Evolutionary conservation across 768 basidiomycete genomes (phyloP), one percentile per base, ranked within the genome.

Genomic region (Serendipita sp.): DNA sequence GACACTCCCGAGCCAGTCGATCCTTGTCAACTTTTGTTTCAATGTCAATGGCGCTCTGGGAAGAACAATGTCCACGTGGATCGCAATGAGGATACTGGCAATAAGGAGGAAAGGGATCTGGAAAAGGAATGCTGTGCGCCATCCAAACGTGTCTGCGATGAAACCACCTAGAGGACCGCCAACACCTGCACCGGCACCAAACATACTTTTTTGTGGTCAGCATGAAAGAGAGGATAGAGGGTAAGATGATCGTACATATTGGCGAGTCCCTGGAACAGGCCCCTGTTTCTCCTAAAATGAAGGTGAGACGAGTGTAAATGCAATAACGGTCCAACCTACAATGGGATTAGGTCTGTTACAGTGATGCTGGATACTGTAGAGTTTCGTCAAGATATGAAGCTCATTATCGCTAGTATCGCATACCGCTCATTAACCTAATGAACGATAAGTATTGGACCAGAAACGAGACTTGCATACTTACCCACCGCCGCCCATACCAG

Each of bases 401-500:
- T 41, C 13, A 13, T 13, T 41, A 5, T 13, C 41, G 41, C 13
- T 41, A 7, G 41, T 5, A 41, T 5, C 13, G 41, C 7, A 36
- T 67, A 86, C 89, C 88, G 78, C 89, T 90, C 89, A 90, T 89
- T 30, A 91, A 83, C 34, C 89, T 89, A 32, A 41, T 13, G 23
- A 41, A 41, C 13, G 13, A 41, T 41, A 13, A 41, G 41, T 7
- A 41, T 41, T 13, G 41, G 13, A 41, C 5, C 13, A 5, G 5
- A 41, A 41, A 41, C 41, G 5, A 8, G 48, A 8, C n/a, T 8
- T 32, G 30, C 5, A 8, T 18, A 82, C 86, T 74, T 72, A 89
- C 84, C 91, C 88, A 74, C 91, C 92, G 65, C 92, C 91, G 65
- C 90, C 92, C 84, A 91, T 89, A 58, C 93, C 93, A 32, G 93